These are phyloP conservation scores for Boletus calvinii DNA, from an alignment of 1,284 basidiomycete species.

Conservation along the genomic window DNA sequence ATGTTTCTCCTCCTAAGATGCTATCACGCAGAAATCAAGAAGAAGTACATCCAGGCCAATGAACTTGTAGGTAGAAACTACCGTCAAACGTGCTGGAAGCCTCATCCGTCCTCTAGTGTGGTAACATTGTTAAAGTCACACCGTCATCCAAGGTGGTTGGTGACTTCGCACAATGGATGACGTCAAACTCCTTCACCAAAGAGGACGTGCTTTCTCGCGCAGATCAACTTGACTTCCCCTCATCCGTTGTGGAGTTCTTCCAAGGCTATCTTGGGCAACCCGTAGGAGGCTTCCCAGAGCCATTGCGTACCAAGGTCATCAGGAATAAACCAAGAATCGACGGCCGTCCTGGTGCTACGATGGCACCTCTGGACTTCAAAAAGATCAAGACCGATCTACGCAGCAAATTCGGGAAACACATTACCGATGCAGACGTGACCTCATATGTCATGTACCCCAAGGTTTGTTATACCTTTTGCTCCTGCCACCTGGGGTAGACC, in stretches of 20 bases:
- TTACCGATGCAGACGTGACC: slow-evolving; percentile 90
- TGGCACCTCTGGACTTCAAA: slow-evolving; percentile 93
- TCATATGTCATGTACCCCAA: slow-evolving; percentile 98
- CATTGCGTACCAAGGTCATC: slow-evolving; percentile 88
- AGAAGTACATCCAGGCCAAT: slow-evolving; percentile 97
- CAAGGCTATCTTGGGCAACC: slow-evolving; percentile 97
- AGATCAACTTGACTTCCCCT: slow-evolving; percentile 94
- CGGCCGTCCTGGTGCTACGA: slow-evolving; percentile 84
- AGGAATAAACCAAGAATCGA: slow-evolving; percentile 94
- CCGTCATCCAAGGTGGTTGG: slow-evolving; percentile 99
- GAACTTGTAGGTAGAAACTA: slow-evolving; percentile 61
- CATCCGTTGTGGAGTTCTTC: slow-evolving; percentile 95
- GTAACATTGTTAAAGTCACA: slow-evolving; percentile 98
- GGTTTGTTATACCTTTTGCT: slow-evolving; percentile 40
- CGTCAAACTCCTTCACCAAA: slow-evolving; percentile 88
- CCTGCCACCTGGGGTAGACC: slow-evolving; percentile 7
- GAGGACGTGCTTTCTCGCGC: slow-evolving; percentile 86
- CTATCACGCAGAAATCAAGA: slow-evolving; percentile 80
- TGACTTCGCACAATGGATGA: slow-evolving; percentile 99
- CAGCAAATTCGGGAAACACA: slow-evolving; percentile 93
- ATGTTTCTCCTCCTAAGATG: slow-evolving; percentile 10
- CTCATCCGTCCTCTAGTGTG: slow-evolving; percentile 60
- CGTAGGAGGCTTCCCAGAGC: slow-evolving; percentile 98
- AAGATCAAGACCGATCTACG: slow-evolving; percentile 92
- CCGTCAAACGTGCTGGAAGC: slow-evolving; percentile 10